Base-by-base conservation (phyloP, 306 rosid species). In the Sicyos edulis region DNA sequence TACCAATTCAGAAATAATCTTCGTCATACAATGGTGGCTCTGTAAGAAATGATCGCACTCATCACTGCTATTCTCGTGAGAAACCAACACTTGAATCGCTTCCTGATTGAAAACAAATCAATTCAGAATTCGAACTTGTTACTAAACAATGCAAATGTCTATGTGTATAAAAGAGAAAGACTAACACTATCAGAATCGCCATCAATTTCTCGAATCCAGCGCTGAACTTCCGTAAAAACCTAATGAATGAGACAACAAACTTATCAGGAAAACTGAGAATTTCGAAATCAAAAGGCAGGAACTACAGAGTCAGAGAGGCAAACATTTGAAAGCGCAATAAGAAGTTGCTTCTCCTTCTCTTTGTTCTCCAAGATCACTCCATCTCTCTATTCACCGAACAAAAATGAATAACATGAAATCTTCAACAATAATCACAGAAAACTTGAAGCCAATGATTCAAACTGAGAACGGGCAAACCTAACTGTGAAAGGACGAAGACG, bases 401-500 rank as follows among this genome's bases (percentile, higher is more conserved):
- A 51, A 22, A 73, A 51, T 47, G n/a, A 16, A 24, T 45, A 74
- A 4, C 10, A 19, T 47, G 21, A 73, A 20, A 50, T 44, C 45
- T 52, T 70, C 61, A 24, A 53, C 13, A 40, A 53, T 11, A 17
- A 71, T 6, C 21, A 3, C 52, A 71, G 63, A 53, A 15, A 12
- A 26, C 59, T 19, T 71, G 15, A 40, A 40, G 10, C 45, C 9
- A 21, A 55, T 11, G 12, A 62, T 29, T 3, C 40, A 34, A 34
- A 34, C 40, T 8, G 32, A 62, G 73, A 69, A 40, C 45, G 5
- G 47, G 76, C 56, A 78, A 77, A 77, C 66, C 84, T 11, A 55
- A 88, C 96, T 51, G 85, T 77, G 84, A 67, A 82, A 13, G 83
- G 80, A 70, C 78, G 81, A 72, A 92, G 83, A 78, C 80, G 84